These are phyloP conservation scores for Fistulina hepatica DNA, from an alignment of 1,284 basidiomycete genomes.

Conservation along the genomic window DNA sequence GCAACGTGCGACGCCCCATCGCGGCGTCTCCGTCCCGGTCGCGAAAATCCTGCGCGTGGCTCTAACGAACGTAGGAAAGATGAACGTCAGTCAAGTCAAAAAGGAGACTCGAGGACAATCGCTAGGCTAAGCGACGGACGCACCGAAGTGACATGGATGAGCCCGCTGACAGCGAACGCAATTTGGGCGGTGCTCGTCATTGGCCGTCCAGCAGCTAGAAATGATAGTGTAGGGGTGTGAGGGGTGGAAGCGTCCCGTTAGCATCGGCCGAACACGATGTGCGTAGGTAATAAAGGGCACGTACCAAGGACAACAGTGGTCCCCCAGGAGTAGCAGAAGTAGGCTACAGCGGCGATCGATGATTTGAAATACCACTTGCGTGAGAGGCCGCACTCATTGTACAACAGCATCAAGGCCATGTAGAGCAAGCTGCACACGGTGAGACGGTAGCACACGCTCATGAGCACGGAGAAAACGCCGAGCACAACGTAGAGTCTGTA, in stretches of 20 bases:
- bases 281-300: slow-evolving; percentile 4
- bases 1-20: slow-evolving; percentile 22
- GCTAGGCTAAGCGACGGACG: background rate
- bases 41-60: slow-evolving; percentile 25
- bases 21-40: slow-evolving; percentile 22
- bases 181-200: slow-evolving; percentile 14
- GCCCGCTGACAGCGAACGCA: slow-evolving; percentile 19
- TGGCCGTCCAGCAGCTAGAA: slow-evolving; percentile 12
- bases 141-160: slow-evolving; percentile 23
- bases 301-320: slow-evolving; percentile 24
- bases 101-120: background rate
- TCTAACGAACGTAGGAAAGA: slow-evolving; percentile 4
- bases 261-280: background rate
- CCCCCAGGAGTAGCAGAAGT: slow-evolving; percentile 25
- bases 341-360: slow-evolving; percentile 23
- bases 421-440: slow-evolving; percentile 19
- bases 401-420: slow-evolving; percentile 19
- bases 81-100: background rate
- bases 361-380: slow-evolving; percentile 24
- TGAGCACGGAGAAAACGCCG: slow-evolving; percentile 19
- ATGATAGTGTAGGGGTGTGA: background rate
- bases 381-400: slow-evolving; percentile 24
- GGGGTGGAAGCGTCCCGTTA: background rate
- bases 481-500: slow-evolving; percentile 19
- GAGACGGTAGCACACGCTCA: slow-evolving; percentile 18